phyloP scores from a whole-genome alignment of 495 filamentous ascomycete genomes.

The Sphaerosporella brunnea region DNA sequence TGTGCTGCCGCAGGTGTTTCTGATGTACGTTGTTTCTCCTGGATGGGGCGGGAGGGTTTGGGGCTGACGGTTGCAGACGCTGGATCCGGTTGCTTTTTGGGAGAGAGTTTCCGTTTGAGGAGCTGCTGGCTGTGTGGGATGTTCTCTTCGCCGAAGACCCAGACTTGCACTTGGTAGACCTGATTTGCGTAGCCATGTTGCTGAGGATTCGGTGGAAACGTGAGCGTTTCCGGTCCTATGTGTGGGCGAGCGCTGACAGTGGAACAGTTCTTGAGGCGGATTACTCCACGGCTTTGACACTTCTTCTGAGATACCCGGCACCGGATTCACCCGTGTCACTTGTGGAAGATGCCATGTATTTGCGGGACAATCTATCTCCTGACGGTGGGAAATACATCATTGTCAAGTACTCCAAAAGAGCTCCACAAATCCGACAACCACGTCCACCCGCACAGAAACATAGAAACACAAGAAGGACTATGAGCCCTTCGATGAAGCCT shows the following conservation, averaged over 20 bases:
- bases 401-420: constrained; percentile 58
- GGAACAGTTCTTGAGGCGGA: constrained; percentile 70
- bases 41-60: not conserved
- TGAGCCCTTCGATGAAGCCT: constrained; percentile 28
- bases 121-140: constrained; percentile 77
- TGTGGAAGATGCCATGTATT: constrained; percentile 72
- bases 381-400: constrained; percentile 59
- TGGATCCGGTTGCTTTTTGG: constrained; percentile 92
- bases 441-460: not conserved
- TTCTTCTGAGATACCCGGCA: constrained; percentile 61
- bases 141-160: constrained; percentile 76
- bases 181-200: constrained; percentile 86
- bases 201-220: constrained; percentile 79
- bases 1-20: constrained; percentile 87
- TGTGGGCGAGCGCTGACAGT: no score
- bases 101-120: constrained; percentile 76
- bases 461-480: constrained; percentile 6
- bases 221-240: no score
- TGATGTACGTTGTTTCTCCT: constrained; percentile 46
- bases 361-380: constrained; percentile 55
- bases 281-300: constrained; percentile 62
- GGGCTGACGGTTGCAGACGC: constrained; percentile 35
- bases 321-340: constrained; percentile 55
- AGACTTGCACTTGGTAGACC: constrained; percentile 61
- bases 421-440: constrained; percentile 33